phyloP scores from a whole-genome alignment of 306 rosid species.

The Clitoria ternatea region DNA sequence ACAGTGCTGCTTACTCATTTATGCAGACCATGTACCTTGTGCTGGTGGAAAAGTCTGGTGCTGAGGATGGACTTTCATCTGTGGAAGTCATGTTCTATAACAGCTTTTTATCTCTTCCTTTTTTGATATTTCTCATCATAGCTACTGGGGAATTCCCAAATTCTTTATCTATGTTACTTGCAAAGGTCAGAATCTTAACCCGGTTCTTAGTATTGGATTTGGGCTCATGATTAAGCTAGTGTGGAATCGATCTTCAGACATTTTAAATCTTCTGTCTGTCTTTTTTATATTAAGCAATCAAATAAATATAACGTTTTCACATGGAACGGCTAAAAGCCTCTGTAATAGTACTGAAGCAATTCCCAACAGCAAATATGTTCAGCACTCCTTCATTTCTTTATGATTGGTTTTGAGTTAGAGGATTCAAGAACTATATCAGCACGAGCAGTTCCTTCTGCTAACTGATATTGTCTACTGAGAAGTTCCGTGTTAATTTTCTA shows the following conservation, averaged over 20 bases:
- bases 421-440: not conserved
- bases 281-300: not conserved
- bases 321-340: not conserved
- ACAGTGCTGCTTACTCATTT: slow-evolving; percentile 21
- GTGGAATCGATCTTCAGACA: not conserved
- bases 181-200: slow-evolving; percentile 57
- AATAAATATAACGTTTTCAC: slow-evolving; percentile 12
- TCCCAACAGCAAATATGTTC: not conserved
- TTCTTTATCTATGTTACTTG: slow-evolving; percentile 67
- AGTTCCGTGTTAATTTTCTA: slow-evolving; percentile 3
- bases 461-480: not conserved
- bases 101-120: slow-evolving; percentile 91
- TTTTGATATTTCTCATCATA: slow-evolving; percentile 77
- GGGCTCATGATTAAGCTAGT: not conserved
- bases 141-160: slow-evolving; percentile 88
- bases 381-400: not conserved
- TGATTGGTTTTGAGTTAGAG: not conserved
- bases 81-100: slow-evolving; percentile 93
- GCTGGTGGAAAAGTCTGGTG: slow-evolving; percentile 93
- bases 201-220: slow-evolving; percentile 11
- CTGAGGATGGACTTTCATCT: slow-evolving; percentile 89
- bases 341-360: not conserved
- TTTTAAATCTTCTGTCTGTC: slow-evolving; percentile 1
- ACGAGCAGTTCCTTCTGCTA: not conserved
- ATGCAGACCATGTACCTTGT: slow-evolving; percentile 96